A percentile compares a stretch with the other conserved stretches of the same genome.
Conservation (phyloP, 441 rosid genomes). For the Geranium incanum region DNA sequence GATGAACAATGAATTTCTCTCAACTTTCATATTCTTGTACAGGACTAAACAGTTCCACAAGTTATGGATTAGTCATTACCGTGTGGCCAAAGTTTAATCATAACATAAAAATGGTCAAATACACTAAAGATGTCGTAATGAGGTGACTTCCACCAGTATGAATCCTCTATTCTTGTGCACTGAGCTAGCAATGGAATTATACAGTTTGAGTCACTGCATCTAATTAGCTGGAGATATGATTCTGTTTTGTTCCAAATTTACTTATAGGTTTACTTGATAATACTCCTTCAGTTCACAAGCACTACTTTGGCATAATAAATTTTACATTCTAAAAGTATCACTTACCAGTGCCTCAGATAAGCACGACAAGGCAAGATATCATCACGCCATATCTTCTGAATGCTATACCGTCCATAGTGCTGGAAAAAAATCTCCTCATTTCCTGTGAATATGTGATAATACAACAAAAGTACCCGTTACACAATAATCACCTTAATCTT, state of each 20-base stretch:
- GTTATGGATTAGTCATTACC: neutral
- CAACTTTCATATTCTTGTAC: neutral
- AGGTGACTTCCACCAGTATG: neutral
- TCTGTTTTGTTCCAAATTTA: neutral
- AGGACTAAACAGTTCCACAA: neutral
- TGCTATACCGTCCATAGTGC: slow-evolving; percentile 58
- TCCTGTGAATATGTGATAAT: slow-evolving; percentile 38
- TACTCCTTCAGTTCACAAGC: neutral
- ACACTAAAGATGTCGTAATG: neutral
- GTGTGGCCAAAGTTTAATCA: neutral
- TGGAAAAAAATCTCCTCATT: slow-evolving; percentile 60
- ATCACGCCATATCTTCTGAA: slow-evolving; percentile 77
- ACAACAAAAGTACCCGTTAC: neutral
- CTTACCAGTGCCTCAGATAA: slow-evolving; percentile 86
- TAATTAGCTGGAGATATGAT: too few relatives aligned
- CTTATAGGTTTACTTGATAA: neutral
- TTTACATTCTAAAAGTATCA: slow-evolving; percentile 2
- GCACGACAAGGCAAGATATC: slow-evolving; percentile 82
- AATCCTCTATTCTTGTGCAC: neutral
- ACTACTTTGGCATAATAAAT: neutral
- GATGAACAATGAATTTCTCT: neutral
- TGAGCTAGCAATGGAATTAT: neutral
- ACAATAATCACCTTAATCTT: neutral
- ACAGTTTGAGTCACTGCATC: too few relatives aligned
- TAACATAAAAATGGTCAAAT: neutral